Percentiles rank a stretch among this genome's conserved stretches.
These are phyloP conservation scores for Tirmania nivea DNA, from an alignment of 495 filamentous ascomycete genomes.

Conservation along the genomic window DNA sequence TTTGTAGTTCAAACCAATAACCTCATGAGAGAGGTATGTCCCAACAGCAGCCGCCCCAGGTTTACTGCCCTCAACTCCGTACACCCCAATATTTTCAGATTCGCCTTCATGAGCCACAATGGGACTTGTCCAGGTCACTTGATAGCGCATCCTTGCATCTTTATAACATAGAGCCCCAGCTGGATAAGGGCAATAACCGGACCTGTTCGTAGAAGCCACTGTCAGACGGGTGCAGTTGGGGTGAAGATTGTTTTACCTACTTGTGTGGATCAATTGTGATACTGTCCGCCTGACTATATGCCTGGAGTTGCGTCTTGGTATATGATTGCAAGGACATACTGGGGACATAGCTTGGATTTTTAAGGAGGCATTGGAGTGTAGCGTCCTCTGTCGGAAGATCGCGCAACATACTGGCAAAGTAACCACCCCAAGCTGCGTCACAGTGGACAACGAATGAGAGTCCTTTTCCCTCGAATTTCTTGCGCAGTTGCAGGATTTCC, in stretches of 20 bases:
- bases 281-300: constrained; percentile 21
- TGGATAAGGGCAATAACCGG: not conserved
- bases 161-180: constrained; percentile 27
- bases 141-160: constrained; percentile 25
- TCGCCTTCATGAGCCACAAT: constrained; percentile 20
- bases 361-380: constrained; percentile 16
- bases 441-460: constrained; percentile 26
- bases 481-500: constrained; percentile 22
- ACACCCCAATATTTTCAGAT: constrained; percentile 24
- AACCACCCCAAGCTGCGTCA: constrained; percentile 32
- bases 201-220: no score
- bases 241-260: constrained; percentile 8
- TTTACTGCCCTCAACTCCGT: constrained; percentile 28
- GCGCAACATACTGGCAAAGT: constrained; percentile 26
- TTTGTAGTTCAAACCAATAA: constrained; percentile 21
- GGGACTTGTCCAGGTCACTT: constrained; percentile 29
- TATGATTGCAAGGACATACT: no score
- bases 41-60: constrained; percentile 26
- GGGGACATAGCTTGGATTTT: constrained; percentile 15
- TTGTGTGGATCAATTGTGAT: constrained; percentile 32
- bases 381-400: constrained; percentile 4
- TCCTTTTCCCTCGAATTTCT: constrained; percentile 22
- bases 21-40: constrained; percentile 24
- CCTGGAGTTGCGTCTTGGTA: constrained; percentile 17
- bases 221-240: no score